Conservation (phyloP, 2,329 filamentous ascomycete genomes). For the Coniochaeta prunicola region DNA sequence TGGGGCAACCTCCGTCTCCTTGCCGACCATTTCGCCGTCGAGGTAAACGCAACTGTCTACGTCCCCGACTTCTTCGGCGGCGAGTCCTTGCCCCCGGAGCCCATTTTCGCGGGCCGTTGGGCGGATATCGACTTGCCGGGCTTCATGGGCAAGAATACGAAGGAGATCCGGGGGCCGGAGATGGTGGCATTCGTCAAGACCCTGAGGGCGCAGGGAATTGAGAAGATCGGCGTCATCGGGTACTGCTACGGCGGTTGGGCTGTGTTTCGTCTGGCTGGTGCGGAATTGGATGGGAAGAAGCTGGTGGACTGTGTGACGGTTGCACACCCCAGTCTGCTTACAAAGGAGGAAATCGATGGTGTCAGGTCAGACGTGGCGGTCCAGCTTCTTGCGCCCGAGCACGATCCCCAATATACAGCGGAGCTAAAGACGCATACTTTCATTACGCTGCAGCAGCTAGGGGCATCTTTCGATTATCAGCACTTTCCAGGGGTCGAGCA, state of each 20-base stretch:
- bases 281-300: slow-evolving; percentile 20
- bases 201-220: slow-evolving; percentile 22
- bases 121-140: slow-evolving; percentile 26
- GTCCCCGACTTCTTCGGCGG: slow-evolving; percentile 40
- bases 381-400: slow-evolving; percentile 43
- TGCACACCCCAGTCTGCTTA: slow-evolving; percentile 36
- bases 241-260: slow-evolving; percentile 48
- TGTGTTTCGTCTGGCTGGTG: slow-evolving; percentile 31
- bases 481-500: slow-evolving; percentile 43
- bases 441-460: slow-evolving; percentile 26
- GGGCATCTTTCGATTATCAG: slow-evolving; percentile 39
- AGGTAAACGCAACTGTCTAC: slow-evolving; percentile 36
- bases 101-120: slow-evolving; percentile 17
- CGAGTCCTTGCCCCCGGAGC: slow-evolving; percentile 19
- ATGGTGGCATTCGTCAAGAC: slow-evolving; percentile 28
- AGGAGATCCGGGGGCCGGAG: slow-evolving; percentile 27
- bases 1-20: slow-evolving; percentile 39
- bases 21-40: slow-evolving; percentile 39
- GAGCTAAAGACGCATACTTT: slow-evolving; percentile 39
- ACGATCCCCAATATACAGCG: slow-evolving; percentile 30
- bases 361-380: slow-evolving; percentile 32
- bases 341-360: slow-evolving; percentile 35
- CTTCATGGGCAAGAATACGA: slow-evolving; percentile 27
- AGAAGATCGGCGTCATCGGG: slow-evolving; percentile 32
- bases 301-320: slow-evolving; percentile 37